phyloP scores from a whole-genome alignment of 768 basidiomycete genomes.

The Tephrocybe rancida region DNA sequence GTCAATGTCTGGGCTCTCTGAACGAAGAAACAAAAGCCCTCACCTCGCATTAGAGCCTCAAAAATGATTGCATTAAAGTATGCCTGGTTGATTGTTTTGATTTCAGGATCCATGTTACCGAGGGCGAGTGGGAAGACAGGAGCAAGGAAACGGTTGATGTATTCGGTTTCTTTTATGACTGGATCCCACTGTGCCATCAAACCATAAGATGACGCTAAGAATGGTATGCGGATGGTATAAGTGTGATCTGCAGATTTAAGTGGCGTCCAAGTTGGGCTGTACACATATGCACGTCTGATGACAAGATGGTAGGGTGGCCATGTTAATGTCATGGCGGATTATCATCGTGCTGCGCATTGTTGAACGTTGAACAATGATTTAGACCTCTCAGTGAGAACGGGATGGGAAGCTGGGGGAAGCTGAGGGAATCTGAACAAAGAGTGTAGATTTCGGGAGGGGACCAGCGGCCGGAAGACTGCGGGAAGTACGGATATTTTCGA shows the following conservation, averaged over 20 bases:
- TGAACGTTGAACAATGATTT: too few species aligned
- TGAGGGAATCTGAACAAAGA: too few species aligned
- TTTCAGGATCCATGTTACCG: neutral
- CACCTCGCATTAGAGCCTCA: conserved; percentile 14
- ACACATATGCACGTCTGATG: neutral
- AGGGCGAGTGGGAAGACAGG: neutral
- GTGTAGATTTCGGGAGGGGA: too few species aligned
- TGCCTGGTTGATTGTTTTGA: conserved; percentile 10
- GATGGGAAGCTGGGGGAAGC: too few species aligned
- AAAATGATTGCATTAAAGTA: conserved; percentile 15
- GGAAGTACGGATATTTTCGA: too few species aligned
- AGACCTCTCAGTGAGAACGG: too few species aligned
- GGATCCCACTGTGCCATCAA: neutral
- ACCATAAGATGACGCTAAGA: neutral
- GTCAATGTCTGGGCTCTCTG: neutral
- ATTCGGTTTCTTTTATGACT: neutral
- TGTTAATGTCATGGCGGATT: neutral
- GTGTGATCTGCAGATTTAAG: too few species aligned
- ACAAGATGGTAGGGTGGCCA: neutral
- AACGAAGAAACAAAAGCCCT: neutral
- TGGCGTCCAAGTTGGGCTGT: too few species aligned
- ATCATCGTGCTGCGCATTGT: too few species aligned
- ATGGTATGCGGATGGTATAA: neutral
- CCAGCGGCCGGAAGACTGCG: too few species aligned
- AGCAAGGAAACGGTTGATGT: neutral